Conservation (phyloP, 2,329 filamentous ascomycete genomes). For the Alternaria incomplexa region DNA sequence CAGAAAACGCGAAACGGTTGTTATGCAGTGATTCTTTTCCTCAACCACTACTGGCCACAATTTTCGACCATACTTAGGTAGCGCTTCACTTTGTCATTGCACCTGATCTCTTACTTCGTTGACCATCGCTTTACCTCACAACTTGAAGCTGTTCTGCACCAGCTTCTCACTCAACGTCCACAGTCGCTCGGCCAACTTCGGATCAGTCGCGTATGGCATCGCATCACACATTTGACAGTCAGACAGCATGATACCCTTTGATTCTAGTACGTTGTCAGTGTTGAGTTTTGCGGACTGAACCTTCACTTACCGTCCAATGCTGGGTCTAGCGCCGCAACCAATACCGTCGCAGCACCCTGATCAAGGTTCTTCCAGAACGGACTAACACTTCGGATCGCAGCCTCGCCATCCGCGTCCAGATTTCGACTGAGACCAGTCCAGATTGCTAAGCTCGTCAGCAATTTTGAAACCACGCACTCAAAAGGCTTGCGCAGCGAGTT, state of each 20-base stretch:
- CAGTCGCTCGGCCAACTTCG: constrained; percentile 31
- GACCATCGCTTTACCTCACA: background rate
- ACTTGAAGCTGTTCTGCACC: constrained; percentile 27
- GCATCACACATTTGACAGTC: constrained; percentile 37
- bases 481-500: background rate
- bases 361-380: constrained; percentile 44
- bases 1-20: background rate
- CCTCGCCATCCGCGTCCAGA: constrained; percentile 36
- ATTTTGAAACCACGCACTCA: background rate
- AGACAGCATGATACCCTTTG: constrained; percentile 31
- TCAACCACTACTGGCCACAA: background rate
- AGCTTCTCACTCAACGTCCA: constrained; percentile 43
- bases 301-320: constrained; percentile 24
- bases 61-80: background rate
- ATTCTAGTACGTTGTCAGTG: constrained; percentile 18
- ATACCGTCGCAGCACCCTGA: constrained; percentile 38
- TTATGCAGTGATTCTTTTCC: background rate
- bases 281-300: background rate
- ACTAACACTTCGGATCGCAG: constrained; percentile 30
- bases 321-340: constrained; percentile 44
- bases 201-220: constrained; percentile 33
- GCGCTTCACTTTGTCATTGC: background rate
- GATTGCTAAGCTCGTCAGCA: constrained; percentile 28
- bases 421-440: constrained; percentile 37
- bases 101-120: background rate